These are phyloP conservation scores for Penicillium paxilli DNA, from an alignment of 495 filamentous ascomycete genomes.

Conservation along the genomic window DNA sequence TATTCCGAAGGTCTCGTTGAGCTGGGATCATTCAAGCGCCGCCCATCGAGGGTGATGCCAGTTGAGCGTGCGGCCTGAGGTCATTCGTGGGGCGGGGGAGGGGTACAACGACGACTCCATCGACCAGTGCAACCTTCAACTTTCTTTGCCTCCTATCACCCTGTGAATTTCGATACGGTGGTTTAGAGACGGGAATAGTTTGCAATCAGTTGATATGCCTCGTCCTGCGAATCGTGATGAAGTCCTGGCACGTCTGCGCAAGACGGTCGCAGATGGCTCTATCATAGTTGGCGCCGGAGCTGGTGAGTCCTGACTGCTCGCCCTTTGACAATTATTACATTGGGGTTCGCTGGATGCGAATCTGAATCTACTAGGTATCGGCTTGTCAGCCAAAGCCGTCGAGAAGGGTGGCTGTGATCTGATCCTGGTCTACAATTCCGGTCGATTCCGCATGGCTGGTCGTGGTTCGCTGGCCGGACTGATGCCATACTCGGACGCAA, in stretches of 20 bases:
- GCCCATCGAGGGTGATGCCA: not conserved
- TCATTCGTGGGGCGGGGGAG: slow-evolving; percentile 16
- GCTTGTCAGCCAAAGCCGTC: slow-evolving; percentile 68
- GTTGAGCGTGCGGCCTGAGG: slow-evolving; percentile 10
- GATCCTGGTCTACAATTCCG: slow-evolving; percentile 72
- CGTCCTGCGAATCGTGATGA: slow-evolving; percentile 50
- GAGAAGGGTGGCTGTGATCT: slow-evolving; percentile 67
- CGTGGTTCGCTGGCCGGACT: slow-evolving; percentile 68
- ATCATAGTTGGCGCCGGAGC: slow-evolving; percentile 68
- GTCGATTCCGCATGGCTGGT: slow-evolving; percentile 73
- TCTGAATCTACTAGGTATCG: slow-evolving; percentile 48
- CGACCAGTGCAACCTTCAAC: not conserved
- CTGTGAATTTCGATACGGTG: too few relatives aligned
- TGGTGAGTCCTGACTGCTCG: slow-evolving; percentile 39
- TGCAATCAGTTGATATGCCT: slow-evolving; percentile 29
- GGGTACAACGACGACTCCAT: slow-evolving; percentile 1
- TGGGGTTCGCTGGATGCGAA: not conserved
- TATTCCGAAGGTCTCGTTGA: not conserved
- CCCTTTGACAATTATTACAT: not conserved
- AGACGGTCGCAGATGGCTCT: slow-evolving; percentile 50
- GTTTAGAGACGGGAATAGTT: too few relatives aligned
- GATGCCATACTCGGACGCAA: slow-evolving; percentile 73
- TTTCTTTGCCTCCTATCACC: not conserved
- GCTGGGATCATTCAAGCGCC: not conserved
- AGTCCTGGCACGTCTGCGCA: slow-evolving; percentile 55